A percentile compares a stretch with the other conserved stretches of the same genome.
Evolutionary conservation across 176 grass and related monocot species (phyloP).

Genomic region (Eragrostis nindensis): DNA sequence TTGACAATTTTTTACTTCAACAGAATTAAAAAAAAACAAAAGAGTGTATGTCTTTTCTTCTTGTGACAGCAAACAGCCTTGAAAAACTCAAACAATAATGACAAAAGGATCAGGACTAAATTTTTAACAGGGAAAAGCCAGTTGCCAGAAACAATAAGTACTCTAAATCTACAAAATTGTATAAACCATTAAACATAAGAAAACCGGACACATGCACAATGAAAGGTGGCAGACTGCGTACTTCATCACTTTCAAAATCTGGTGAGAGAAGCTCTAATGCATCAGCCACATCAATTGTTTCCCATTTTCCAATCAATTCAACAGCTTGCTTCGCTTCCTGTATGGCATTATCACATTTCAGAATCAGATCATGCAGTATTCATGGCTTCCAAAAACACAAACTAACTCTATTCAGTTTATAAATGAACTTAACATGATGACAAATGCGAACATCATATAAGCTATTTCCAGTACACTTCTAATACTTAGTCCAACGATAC

Average conservation of each 20-base stretch:
- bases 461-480: constrained; percentile 6
- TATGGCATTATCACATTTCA: constrained; percentile 34
- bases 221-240: constrained; percentile 41
- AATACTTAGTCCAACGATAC: background rate
- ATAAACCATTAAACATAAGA: constrained; percentile 8
- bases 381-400: background rate
- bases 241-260: constrained; percentile 95
- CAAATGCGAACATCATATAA: constrained; percentile 6
- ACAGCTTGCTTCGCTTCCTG: constrained; percentile 97
- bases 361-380: constrained; percentile 20
- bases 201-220: constrained; percentile 25
- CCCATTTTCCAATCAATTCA: constrained; percentile 96
- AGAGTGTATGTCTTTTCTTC: background rate
- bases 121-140: background rate
- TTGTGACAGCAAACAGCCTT: background rate
- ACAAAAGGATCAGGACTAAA: constrained; percentile 4
- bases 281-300: constrained; percentile 96
- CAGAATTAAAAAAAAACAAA: constrained; percentile 20
- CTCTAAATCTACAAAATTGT: background rate
- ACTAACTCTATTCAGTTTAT: background rate
- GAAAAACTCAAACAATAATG: constrained; percentile 12
- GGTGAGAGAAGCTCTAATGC: constrained; percentile 92
- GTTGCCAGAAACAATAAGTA: background rate
- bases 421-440: background rate
- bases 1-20: background rate